Conservation (phyloP, 495 filamentous ascomycete species). For the Cetradonia linearis region DNA sequence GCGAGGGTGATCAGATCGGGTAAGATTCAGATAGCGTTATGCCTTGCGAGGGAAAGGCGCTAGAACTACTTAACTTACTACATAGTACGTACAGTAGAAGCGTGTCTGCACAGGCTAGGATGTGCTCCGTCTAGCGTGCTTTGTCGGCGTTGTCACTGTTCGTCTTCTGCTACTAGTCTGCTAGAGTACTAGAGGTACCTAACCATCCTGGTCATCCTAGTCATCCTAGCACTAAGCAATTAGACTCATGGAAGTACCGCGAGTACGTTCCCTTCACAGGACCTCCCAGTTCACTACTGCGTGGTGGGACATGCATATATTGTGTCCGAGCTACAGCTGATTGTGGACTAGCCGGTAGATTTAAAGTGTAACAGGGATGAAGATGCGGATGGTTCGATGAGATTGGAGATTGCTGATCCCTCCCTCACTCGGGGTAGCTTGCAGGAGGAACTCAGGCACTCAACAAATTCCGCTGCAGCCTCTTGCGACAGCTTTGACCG, state of each 20-base stretch:
- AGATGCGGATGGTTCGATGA: conserved; percentile 10
- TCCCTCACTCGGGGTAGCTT: background rate
- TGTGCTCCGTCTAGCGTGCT: background rate
- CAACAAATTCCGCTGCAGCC: background rate
- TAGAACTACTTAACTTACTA: background rate
- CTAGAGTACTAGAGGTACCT: background rate
- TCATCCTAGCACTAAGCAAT: too few species aligned
- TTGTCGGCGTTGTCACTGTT: background rate
- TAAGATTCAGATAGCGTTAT: conserved; percentile 19
- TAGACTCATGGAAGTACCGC: background rate
- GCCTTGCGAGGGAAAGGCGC: conserved; percentile 8
- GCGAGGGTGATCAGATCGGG: conserved; percentile 15
- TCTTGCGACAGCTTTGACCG: background rate
- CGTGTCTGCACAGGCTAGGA: too few species aligned
- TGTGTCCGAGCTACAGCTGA: conserved; percentile 3
- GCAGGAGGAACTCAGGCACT: background rate
- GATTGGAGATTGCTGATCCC: conserved; percentile 21
- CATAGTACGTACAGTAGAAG: too few species aligned
- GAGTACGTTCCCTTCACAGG: background rate
- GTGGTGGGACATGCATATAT: conserved; percentile 16
- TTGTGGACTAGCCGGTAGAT: background rate
- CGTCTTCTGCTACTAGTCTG: too few species aligned
- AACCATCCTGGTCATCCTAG: too few species aligned
- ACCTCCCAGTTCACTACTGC: background rate
- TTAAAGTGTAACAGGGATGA: conserved; percentile 11